Conservation (phyloP, 202 grass and related monocot genomes). For the Bolboschoenoplectus hybrid region DNA sequence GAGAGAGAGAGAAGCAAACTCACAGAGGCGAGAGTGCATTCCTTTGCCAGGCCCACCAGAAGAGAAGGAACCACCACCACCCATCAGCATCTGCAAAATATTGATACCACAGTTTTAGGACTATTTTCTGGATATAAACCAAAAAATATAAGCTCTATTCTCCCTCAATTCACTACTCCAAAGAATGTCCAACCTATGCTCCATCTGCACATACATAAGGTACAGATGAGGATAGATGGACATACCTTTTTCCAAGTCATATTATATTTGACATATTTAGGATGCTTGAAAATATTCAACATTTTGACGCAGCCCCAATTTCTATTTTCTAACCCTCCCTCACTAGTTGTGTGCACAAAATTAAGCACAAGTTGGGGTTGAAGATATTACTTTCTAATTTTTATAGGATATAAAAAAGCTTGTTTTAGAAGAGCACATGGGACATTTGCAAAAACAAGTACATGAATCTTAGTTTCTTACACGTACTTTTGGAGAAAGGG, state of each 20-base stretch:
- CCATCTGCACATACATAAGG: neutral
- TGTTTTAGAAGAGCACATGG: neutral
- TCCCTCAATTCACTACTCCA: neutral
- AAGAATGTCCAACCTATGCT: neutral
- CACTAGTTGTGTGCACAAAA: neutral
- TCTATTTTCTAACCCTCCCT: neutral
- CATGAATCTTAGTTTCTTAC: neutral
- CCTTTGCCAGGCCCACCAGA: slow-evolving; percentile 96
- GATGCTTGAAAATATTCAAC: neutral
- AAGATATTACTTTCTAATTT: neutral
- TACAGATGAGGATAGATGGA: neutral
- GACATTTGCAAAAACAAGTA: neutral
- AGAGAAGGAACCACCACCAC: slow-evolving; percentile 92
- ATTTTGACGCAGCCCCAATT: neutral
- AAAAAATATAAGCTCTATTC: neutral
- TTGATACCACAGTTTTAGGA: slow-evolving; percentile 8
- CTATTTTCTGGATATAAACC: neutral
- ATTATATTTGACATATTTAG: neutral
- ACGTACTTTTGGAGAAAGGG: neutral
- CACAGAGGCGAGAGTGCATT: slow-evolving; percentile 98
- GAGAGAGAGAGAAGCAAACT: slow-evolving; percentile 40
- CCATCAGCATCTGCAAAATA: slow-evolving; percentile 77
- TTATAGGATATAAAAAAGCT: neutral
- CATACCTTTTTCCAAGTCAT: neutral
- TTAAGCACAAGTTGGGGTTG: neutral